Evolutionary conservation across 2,329 filamentous ascomycete species (phyloP), one percentile per base, ranked within the genome.

Genomic region (Sphaerulina populicola): DNA sequence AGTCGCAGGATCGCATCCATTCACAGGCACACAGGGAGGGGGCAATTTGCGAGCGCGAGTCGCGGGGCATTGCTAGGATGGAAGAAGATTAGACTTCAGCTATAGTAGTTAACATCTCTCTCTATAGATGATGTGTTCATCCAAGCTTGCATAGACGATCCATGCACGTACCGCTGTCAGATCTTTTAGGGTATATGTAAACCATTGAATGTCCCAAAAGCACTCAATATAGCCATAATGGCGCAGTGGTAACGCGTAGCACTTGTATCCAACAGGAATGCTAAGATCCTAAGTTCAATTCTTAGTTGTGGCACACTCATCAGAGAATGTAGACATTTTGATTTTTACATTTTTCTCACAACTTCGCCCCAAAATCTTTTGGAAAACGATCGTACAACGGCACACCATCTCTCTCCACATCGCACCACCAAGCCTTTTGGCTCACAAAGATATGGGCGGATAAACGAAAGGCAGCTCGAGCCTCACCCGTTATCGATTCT

Each of bases 381-480:
- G 7, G 1, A 31, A 59, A 60, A 6, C 55, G 36, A 7, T 54
- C 54, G n/a, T 53, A 44, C 44, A 30, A 31, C 10, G 44, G 46
- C 38, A 58, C 6, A 11, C 51, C 55, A 40, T 61, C 61, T 10
- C 54, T 46, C 30, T 51, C 44, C 14, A 55, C 47, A 10, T 58
- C 42, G 18, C 39, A 15, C 56, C 59, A 61, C 41, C 46, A 53
- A 8, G 53, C 57, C 36, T 57, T 60, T 42, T 62, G 56, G 44
- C 53, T 57, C n/a, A 41, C 52, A 29, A 60, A 58, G 15, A 58
- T 62, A 18, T 57, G 51, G 37, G 40, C 44, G 44, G 53, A 41
- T 9, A 55, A 40, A 23, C 51, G 33, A 29, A 64, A 43, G 9
- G 57, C 53, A 12, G 55, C 44, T 23, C 41, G 55, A 7, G 52